A percentile compares a stretch with the other conserved stretches of the same genome.
phyloP scores from a whole-genome alignment of 78 protist genomes.

The Capsaspora owczarzaki region DNA sequence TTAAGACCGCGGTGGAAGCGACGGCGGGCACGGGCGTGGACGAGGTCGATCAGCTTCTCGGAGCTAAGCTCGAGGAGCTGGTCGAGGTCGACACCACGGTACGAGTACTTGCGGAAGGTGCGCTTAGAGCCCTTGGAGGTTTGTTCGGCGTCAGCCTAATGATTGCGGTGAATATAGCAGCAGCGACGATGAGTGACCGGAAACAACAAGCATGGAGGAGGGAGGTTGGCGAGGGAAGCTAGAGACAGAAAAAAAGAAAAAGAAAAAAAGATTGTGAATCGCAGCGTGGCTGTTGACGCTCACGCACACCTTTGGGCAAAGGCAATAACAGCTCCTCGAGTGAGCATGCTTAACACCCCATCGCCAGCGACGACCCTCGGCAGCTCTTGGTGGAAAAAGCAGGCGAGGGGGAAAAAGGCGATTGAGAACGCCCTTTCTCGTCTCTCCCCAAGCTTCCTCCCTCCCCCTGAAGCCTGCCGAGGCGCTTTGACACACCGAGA shows the following conservation, averaged over 20 bases:
- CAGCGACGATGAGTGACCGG: too few species aligned
- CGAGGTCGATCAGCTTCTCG: constrained; percentile 67
- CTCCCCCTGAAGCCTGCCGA: too few species aligned
- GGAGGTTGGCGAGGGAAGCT: background rate
- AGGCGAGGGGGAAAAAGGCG: background rate
- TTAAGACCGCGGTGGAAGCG: constrained; percentile 82
- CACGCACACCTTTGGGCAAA: background rate
- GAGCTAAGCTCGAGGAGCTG: constrained; percentile 76
- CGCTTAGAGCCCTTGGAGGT: constrained; percentile 11
- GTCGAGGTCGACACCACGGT: constrained; percentile 96
- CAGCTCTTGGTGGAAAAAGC: background rate
- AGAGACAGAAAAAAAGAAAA: background rate
- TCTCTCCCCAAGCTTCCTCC: too few species aligned
- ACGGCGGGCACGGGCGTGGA: constrained; percentile 92
- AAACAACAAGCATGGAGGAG: too few species aligned
- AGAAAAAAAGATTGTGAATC: background rate
- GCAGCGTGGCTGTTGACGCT: background rate
- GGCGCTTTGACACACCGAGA: too few species aligned
- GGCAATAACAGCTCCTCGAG: background rate
- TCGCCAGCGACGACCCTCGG: background rate
- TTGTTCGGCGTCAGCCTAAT: background rate
- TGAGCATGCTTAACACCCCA: background rate
- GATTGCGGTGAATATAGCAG: background rate
- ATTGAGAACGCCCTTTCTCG: too few species aligned
- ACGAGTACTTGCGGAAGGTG: constrained; percentile 90